These are phyloP conservation scores for Coemansia sp. DNA, from an alignment of 192 early-diverging fungal species.

Conservation along the genomic window DNA sequence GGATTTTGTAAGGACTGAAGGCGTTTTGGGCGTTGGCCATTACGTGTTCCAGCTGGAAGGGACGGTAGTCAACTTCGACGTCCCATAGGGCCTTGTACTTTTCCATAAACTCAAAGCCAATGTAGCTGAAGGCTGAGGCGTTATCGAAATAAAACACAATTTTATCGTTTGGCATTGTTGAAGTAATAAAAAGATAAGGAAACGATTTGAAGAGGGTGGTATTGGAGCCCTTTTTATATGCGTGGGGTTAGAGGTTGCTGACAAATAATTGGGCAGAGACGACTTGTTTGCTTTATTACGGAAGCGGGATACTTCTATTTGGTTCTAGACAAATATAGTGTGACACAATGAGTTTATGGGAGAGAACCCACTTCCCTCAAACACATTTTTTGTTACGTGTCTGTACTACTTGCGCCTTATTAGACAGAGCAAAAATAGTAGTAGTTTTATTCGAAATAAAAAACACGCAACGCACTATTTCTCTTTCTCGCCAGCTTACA, in stretches of 20 bases:
- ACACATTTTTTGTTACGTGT: too few species aligned
- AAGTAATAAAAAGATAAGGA: neutral
- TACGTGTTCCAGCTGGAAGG: constrained; percentile 23
- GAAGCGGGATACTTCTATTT: too few species aligned
- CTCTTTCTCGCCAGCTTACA: neutral
- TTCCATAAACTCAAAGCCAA: constrained; percentile 52
- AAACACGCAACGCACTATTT: neutral
- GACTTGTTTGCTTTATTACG: too few species aligned
- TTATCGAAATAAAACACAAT: constrained; percentile 44
- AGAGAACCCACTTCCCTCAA: too few species aligned
- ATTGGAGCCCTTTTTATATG: too few species aligned
- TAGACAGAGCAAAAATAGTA: too few species aligned
- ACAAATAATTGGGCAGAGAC: too few species aligned
- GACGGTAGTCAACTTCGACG: constrained; percentile 40
- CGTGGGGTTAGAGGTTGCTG: too few species aligned
- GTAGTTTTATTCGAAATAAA: neutral
- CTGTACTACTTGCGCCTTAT: too few species aligned
- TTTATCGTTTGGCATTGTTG: neutral
- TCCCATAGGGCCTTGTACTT: constrained; percentile 34
- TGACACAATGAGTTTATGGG: too few species aligned
- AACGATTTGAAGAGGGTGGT: too few species aligned
- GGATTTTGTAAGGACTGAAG: constrained; percentile 37
- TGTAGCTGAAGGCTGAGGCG: constrained; percentile 42
- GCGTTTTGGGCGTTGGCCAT: constrained; percentile 35
- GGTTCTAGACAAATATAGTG: too few species aligned